A percentile compares a stretch with the other conserved stretches of the same genome.
These are phyloP conservation scores for Vigna angularis DNA, from an alignment of 306 rosid genomes.

Conservation along the genomic window DNA sequence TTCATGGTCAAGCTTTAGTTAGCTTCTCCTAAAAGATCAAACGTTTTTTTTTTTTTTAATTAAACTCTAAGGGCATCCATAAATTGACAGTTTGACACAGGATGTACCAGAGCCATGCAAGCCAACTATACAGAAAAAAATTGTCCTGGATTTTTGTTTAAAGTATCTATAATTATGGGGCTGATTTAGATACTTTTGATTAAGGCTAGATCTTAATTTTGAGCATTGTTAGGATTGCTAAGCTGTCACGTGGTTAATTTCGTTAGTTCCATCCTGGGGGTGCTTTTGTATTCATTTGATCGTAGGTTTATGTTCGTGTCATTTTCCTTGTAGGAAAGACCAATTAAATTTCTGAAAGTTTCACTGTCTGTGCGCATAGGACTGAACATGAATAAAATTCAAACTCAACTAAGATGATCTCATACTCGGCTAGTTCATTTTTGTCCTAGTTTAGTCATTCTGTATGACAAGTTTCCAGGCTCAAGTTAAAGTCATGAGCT, in stretches of 20 bases:
- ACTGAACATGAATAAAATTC: no score
- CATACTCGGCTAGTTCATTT: neutral
- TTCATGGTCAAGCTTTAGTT: neutral
- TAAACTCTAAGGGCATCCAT: neutral
- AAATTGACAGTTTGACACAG: neutral
- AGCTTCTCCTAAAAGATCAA: neutral
- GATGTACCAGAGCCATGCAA: neutral
- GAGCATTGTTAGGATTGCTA: neutral
- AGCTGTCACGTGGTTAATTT: neutral
- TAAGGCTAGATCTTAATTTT: neutral
- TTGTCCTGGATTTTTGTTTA: neutral
- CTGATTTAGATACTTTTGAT: no score
- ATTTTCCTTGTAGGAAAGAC: neutral
- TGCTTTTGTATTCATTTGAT: neutral
- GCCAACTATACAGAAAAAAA: neutral
- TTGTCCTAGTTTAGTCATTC: neutral
- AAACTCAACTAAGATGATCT: no score
- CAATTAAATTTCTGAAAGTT: neutral
- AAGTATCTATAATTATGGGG: neutral
- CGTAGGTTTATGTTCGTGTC: neutral
- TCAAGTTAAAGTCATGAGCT: neutral
- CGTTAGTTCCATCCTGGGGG: neutral
- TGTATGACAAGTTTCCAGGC: neutral
- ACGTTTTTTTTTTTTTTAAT: neutral
- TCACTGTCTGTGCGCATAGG: neutral